Evolutionary conservation across 1,139 yeast species (phyloP).

Genomic region (Candida albicans): DNA sequence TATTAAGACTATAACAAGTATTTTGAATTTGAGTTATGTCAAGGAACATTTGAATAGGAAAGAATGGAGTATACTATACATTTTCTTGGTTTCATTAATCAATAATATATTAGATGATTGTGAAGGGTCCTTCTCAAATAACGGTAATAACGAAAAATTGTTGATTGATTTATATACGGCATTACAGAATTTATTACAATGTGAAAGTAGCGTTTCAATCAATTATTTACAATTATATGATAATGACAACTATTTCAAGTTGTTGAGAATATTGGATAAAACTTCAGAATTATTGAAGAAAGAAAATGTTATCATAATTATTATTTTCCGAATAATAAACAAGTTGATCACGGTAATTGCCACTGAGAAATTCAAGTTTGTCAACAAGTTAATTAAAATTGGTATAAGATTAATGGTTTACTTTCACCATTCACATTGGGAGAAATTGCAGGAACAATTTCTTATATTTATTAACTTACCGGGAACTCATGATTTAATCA

Average conservation of each 20-base stretch:
- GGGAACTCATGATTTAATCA: slow-evolving; percentile 18
- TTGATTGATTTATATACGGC: slow-evolving; percentile 21
- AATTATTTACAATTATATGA: slow-evolving; percentile 20
- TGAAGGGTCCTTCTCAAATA: not conserved
- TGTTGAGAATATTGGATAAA: slow-evolving; percentile 23
- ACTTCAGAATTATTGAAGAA: slow-evolving; percentile 20
- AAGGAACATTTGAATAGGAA: slow-evolving; percentile 37
- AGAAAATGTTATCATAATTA: slow-evolving; percentile 25
- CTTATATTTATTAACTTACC: slow-evolving; percentile 37
- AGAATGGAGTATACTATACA: slow-evolving; percentile 31
- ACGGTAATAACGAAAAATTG: slow-evolving; percentile 9
- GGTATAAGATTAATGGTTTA: slow-evolving; percentile 31
- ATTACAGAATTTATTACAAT: slow-evolving; percentile 28
- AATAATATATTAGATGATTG: slow-evolving; percentile 5
- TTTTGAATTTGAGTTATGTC: slow-evolving; percentile 34
- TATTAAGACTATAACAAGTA: slow-evolving; percentile 24
- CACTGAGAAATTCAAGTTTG: slow-evolving; percentile 31
- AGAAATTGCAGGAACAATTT: slow-evolving; percentile 33
- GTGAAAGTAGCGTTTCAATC: slow-evolving; percentile 24
- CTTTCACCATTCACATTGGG: slow-evolving; percentile 31
- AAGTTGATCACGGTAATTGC: slow-evolving; percentile 32
- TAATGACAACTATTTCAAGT: slow-evolving; percentile 20
- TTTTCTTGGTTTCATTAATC: slow-evolving; percentile 20
- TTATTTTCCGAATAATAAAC: slow-evolving; percentile 38
- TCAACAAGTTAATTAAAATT: slow-evolving; percentile 29